phyloP scores from a whole-genome alignment of 768 basidiomycete genomes.

The Chalciporus piperatus region DNA sequence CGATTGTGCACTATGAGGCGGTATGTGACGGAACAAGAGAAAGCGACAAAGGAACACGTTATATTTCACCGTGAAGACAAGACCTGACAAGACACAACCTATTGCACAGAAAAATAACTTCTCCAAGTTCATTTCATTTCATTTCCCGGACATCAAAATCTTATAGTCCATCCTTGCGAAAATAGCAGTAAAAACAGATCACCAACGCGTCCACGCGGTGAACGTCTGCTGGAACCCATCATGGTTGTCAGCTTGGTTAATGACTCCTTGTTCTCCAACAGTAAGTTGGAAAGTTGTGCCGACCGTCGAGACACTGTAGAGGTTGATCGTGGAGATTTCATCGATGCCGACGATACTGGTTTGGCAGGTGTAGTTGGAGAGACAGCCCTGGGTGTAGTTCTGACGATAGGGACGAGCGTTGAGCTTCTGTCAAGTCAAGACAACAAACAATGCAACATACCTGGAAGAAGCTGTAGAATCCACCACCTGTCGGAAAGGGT shows the following conservation, averaged over 20 bases:
- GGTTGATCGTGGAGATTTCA: conserved; percentile 36
- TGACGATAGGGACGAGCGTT: conserved; percentile 17
- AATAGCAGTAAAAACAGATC: conserved; percentile 1
- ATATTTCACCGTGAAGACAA: no score
- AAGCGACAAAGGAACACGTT: no score
- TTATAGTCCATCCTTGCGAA: neutral
- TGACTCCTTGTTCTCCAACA: conserved; percentile 33
- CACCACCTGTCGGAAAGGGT: conserved; percentile 34
- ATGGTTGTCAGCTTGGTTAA: conserved; percentile 35
- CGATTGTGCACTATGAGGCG: no score
- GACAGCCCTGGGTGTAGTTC: conserved; percentile 41
- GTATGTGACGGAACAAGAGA: no score
- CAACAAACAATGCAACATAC: conserved; percentile 17
- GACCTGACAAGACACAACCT: no score
- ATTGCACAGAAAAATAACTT: neutral
- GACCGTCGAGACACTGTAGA: conserved; percentile 50
- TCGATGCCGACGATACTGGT: conserved; percentile 42
- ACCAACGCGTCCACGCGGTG: conserved; percentile 34
- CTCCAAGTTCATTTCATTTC: no score
- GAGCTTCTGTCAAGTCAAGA: neutral
- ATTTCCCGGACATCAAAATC: neutral
- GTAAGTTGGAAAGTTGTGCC: conserved; percentile 42
- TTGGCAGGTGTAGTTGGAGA: conserved; percentile 40
- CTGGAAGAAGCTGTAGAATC: conserved; percentile 53
- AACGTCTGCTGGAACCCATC: conserved; percentile 47